Evolutionary conservation across 2,329 filamentous ascomycete species (phyloP), one percentile per base, ranked within the genome.

Genomic region (Rachicladosporium sp.): DNA sequence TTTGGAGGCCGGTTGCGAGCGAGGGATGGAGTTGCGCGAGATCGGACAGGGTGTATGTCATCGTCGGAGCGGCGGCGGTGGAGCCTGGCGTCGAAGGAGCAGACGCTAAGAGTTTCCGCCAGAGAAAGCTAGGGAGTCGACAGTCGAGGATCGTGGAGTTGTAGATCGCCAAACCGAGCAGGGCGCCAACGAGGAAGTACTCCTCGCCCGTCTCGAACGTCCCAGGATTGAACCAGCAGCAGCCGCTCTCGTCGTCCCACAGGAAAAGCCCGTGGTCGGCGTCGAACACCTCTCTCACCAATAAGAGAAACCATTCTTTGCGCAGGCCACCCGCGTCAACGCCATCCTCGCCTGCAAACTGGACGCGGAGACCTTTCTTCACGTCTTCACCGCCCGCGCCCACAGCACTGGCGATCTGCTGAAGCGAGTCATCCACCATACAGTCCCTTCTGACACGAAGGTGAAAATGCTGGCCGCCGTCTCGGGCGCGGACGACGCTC

Each of bases 61-160:
- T 82, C 30, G 58, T 54, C 7, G 47, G 51, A 41, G 55, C 59
- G 13, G 53, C 55, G 42, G 77, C 68, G 11, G 68, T 67, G 6
- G 71, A 71, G 13, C 67, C 63, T 10, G 69, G 67, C 8, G 74
- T 68, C 2, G 70, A 62, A n/a, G 85, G 83, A 1, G 80, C 81
- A 6, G 84, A 77, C 3, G 83, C 78, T 31, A 94, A 69, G 12
- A 95, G 71, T 58, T 93, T 94, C 48, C 85, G 79, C 56, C 93
- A 95, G 1, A 83, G 80, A 57, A 94, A 93, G 0, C 87, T 83
- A 1, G 88, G 88, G 12, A 95, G 71, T 2, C 85, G 82, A 36
- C 94, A 74, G 55, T 94, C 88, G 11, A 95, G 68, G 49, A 94
- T 94, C 1, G 85, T 94, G 2, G 85, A 93, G 60, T 95, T 94